Evolutionary conservation across 352 stramenopile genomes (phyloP), one percentile per base, ranked within the genome.

Genomic region (Globisporangium solare): DNA sequence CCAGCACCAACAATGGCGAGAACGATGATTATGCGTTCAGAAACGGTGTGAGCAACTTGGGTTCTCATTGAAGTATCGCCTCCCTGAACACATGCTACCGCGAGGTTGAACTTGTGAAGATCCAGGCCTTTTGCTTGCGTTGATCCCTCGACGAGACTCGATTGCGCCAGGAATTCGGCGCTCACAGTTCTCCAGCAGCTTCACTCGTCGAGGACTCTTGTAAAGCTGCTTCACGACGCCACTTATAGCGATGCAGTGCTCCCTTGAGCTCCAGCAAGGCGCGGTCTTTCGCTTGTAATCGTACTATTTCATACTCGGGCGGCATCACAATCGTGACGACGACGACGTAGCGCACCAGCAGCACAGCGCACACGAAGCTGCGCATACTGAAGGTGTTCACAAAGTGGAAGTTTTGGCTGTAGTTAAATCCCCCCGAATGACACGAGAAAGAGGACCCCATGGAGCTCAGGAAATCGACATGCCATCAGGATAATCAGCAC

Each of bases 271-370:
- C 70, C 17, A 79, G 53, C 13, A 82, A 47, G 11, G 74, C 71
- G 11, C 77, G 55, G 42, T 81, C 74, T 63, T 85, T 73, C n/a
- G 74, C 74, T 62, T 79, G 74, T 17, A 58, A 59, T 22, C 73
- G 72, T 42, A 79, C 72, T 52, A 74, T 68, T 45, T 85, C 74
- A 55, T 85, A 85, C 49, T 85, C 74, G 14, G 74, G 80, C 2
- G 74, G 83, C 74, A 85, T 85, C 17, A 83, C 74, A 18, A 85
- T 66, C 43, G 79, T 79, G 47, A 85, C 70, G 20, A 81, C 72
- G 10, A 83, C 51, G n/a, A 83, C 69, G 57, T 85, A 85, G 35
- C 66, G 54, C 42, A 74, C 70, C 10, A 85, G 48, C 22, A 85
- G n/a, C 12, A 77, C 18, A 27, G 83, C 76, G 2, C 65, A 68